Percentiles rank a stretch among this genome's conserved stretches.
phyloP scores from a whole-genome alignment of 306 rosid species.

The Abrus precatorius region DNA sequence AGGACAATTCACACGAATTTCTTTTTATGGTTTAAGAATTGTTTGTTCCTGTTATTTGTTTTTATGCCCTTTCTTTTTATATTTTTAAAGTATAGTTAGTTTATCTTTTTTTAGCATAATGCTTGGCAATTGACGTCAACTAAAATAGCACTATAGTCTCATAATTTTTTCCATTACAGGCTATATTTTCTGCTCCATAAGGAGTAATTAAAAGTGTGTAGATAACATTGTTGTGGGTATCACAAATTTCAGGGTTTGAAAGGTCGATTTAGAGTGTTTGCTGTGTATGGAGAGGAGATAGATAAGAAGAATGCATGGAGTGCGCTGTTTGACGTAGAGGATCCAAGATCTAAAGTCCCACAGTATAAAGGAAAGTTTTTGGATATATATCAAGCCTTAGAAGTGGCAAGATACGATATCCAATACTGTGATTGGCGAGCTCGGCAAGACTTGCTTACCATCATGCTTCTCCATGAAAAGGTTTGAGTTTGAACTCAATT shows the following conservation, averaged over 20 bases:
- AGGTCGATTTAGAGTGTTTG: conserved; percentile 79
- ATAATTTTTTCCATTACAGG: background rate
- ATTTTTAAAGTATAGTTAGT: too few species aligned
- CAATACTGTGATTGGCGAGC: conserved; percentile 99
- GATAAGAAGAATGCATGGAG: conserved; percentile 87
- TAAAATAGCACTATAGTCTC: too few species aligned
- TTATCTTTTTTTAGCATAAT: too few species aligned
- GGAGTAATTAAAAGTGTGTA: background rate
- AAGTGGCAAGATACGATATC: conserved; percentile 88
- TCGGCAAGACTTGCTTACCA: conserved; percentile 92
- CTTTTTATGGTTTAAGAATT: background rate
- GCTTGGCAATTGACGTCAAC: too few species aligned
- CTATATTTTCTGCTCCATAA: conserved; percentile 14
- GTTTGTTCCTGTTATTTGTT: background rate
- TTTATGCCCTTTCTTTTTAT: background rate
- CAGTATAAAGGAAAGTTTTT: conserved; percentile 79
- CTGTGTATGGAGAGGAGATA: conserved; percentile 69
- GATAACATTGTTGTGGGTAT: conserved; percentile 28
- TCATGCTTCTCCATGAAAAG: conserved; percentile 98
- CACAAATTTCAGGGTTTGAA: conserved; percentile 71
- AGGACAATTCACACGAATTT: background rate
- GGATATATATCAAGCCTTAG: conserved; percentile 83
- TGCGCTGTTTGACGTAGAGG: conserved; percentile 92
- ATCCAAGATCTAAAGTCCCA: conserved; percentile 84
- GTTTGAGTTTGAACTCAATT: conserved; percentile 46